A percentile compares a stretch with the other conserved stretches of the same genome.
Evolutionary conservation across 768 basidiomycete species (phyloP).

Genomic region (Leccinum broughii): DNA sequence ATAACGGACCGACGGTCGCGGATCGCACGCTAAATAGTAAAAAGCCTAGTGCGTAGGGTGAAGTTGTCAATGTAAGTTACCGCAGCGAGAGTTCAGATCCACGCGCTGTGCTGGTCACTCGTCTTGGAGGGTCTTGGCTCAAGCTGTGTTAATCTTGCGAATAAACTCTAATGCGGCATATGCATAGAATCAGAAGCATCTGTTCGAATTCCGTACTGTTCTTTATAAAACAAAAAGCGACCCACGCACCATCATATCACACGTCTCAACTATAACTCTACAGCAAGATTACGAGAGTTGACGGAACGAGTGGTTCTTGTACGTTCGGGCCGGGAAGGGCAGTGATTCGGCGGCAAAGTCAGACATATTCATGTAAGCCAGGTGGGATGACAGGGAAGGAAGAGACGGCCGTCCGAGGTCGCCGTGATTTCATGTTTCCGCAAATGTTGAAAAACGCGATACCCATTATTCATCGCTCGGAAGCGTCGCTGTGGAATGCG

Average conservation of each 20-base stretch:
- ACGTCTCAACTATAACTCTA: constrained; percentile 1
- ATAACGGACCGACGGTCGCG: neutral
- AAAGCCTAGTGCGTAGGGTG: neutral
- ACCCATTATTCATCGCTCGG: neutral
- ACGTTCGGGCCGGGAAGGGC: constrained; percentile 20
- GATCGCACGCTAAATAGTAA: constrained; percentile 21
- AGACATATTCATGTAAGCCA: constrained; percentile 7
- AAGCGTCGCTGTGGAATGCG: constrained; percentile 3
- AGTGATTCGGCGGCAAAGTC: constrained; percentile 3
- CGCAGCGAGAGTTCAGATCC: neutral
- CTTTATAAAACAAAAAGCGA: neutral
- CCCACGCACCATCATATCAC: constrained; percentile 11
- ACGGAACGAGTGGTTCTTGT: neutral
- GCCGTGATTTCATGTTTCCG: neutral
- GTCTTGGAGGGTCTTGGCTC: neutral
- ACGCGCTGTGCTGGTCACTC: neutral
- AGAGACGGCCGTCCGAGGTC: neutral
- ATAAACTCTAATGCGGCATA: constrained; percentile 22
- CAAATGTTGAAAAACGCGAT: neutral
- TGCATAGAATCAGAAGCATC: constrained; percentile 18
- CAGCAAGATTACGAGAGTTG: constrained; percentile 19
- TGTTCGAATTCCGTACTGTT: constrained; percentile 8
- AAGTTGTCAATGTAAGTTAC: neutral
- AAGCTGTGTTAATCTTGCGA: constrained; percentile 17
- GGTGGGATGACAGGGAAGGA: constrained; percentile 8